Base-by-base conservation (phyloP, 148 eudicot species). In the Fagopyrum tataricum region DNA sequence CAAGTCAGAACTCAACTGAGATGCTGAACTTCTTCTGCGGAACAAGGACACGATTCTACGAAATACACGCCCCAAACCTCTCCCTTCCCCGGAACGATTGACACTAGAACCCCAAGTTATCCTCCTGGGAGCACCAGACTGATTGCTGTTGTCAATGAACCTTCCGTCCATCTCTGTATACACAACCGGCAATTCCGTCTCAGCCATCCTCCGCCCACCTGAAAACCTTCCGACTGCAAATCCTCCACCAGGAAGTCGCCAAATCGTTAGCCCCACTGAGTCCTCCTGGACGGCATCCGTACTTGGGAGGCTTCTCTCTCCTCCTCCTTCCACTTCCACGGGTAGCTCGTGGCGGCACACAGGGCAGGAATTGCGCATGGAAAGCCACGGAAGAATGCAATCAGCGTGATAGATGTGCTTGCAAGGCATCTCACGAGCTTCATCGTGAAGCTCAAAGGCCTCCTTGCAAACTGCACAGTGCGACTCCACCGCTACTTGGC, bases 381-480 rank as follows among this genome's bases (percentile, higher is more conserved):
- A 48, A 10, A 87, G 70, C 90, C 90, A 87, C 0, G 90, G 90
- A 0, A 84, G 48, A 15, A 87, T 87, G 70, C 90, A 87, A 68
- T 79, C 86, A 0, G 77, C 59, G 56, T 87, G 90, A 43, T 84
- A 87, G 7, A 87, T 66, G 56, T 87, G 90, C 20, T 81, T 78
- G 51, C 90, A 87, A 0, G 90, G 90, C 80, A 87, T 52, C 67
- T 87, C 90, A 41, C 79, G 75, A 1, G 75, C 90, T 9, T 77
- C 78, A 0, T 20, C 13, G 12, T 67, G 81, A 0, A 82, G 2
- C 69, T 80, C 81, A 40, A 87, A 87, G 14, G 69, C 21, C 6
- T 87, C 90, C n/a, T 73, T 82, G 66, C 90, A 87, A 6, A 87
- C 86, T 0, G 90, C 90, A 61, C 90, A 87, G 76, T 87, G 82